Base-by-base conservation (phyloP, 345 rosid species). In the Melastoma malabathricum region DNA sequence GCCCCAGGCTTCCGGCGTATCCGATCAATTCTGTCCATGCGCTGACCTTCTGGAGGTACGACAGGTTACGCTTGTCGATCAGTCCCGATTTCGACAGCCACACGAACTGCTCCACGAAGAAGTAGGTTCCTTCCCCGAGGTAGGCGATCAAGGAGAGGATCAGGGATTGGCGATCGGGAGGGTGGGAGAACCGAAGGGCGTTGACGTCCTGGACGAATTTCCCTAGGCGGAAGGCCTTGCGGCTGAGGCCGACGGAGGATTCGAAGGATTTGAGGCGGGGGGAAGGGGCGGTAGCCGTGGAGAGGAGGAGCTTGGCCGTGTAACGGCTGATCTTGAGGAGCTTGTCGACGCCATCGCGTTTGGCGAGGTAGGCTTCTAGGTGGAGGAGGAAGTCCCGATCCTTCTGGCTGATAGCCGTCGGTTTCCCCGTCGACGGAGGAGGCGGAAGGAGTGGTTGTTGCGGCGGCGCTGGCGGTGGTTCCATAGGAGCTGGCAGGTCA, bases 151-250 rank as follows among this genome's bases (percentile, higher is more conserved):
- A 0, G 4, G 80, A 29, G 31, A 89, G 69, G 15, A 74, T 2
- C 29, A 72, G 17, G 23, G 81, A 80, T 27, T 66, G 67, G 15
- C 48, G 64, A 44, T 86, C 71, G 31, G 74, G 66, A 47, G 81
- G 67, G 45, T 49, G 64, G 12, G 92, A 75, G 60, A 44, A 57
- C 19, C 94, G 69, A 5, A 90, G 50, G 1, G 85, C 79, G 75
- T 86, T 90, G 41, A 83, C 61, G 67, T 83, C 96, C 57, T 90
- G 96, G 8, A 90, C 72, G 64, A 86, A 90, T 73, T 90, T 90
- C 0, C 96, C 96, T 13, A 90, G 79, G 43, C 94, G 89, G 61
- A 90, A 90, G 27, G 98, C 98, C 69, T 90, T 90, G 31, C 96
- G 98, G 48, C 94, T 90, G 31, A 90, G 70, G n/a, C 96, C 98